These are phyloP conservation scores for Achlya hypogyna DNA, from an alignment of 352 stramenopile species.

Conservation along the genomic window DNA sequence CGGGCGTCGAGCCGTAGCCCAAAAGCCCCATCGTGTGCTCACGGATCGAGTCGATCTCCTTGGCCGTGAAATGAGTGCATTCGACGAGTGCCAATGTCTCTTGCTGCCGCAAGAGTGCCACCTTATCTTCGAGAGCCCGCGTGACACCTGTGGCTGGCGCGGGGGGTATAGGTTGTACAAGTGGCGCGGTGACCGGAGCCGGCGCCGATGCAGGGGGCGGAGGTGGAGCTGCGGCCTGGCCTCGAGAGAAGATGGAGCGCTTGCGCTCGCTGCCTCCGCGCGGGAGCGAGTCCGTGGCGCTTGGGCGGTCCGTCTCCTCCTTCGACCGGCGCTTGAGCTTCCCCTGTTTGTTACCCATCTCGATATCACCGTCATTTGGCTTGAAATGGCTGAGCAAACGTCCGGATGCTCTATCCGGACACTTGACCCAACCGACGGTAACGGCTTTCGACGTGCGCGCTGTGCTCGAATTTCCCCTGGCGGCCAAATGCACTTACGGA, in stretches of 20 bases:
- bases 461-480: too few relatives aligned
- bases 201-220: constrained; percentile 17
- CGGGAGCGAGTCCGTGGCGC: constrained; percentile 13
- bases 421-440: too few relatives aligned
- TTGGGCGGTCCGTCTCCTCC: constrained; percentile 2
- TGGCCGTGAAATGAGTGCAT: constrained; percentile 57
- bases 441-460: too few relatives aligned
- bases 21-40: constrained; percentile 63
- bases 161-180: background rate
- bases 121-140: background rate
- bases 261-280: constrained; percentile 17
- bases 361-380: background rate
- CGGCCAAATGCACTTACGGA: too few relatives aligned
- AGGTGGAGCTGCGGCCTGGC: constrained; percentile 8
- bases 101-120: constrained; percentile 25
- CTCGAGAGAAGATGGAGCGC: constrained; percentile 1
- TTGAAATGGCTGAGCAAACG: background rate
- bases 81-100: constrained; percentile 63
- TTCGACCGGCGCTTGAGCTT: constrained; percentile 36
- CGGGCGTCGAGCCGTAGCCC: constrained; percentile 52
- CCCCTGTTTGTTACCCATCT: constrained; percentile 79
- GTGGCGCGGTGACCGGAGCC: background rate
- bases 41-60: constrained; percentile 72
- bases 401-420: background rate
- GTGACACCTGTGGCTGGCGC: constrained; percentile 6